Evolutionary conservation across 2,329 filamentous ascomycete species (phyloP).

Genomic region (Fusarium zealandicum): DNA sequence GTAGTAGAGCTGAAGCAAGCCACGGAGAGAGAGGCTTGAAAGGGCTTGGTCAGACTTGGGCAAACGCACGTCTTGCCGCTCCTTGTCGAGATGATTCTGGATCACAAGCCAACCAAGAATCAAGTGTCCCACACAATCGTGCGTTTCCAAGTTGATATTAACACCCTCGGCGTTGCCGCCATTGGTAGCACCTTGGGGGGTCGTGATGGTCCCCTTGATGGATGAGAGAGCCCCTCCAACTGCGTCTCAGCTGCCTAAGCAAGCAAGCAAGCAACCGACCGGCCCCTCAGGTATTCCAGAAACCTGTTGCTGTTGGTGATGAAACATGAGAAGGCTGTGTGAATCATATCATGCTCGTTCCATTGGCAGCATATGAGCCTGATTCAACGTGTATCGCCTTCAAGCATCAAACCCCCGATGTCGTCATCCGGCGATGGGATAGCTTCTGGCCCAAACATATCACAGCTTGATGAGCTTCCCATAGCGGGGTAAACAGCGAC

Average conservation of each 20-base stretch:
- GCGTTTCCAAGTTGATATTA: too few species aligned
- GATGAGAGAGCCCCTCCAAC: too few species aligned
- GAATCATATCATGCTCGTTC: background rate
- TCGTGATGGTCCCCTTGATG: too few species aligned
- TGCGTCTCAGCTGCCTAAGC: too few species aligned
- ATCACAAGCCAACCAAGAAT: constrained; percentile 5
- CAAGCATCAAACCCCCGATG: background rate
- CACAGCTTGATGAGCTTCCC: constrained; percentile 16
- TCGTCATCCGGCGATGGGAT: constrained; percentile 27
- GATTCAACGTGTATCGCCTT: constrained; percentile 12
- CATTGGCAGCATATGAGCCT: constrained; percentile 6
- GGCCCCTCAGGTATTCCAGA: constrained; percentile 15
- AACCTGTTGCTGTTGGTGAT: constrained; percentile 25
- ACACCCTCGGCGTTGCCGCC: constrained; percentile 5
- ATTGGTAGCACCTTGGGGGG: constrained; percentile 5
- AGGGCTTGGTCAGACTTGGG: background rate
- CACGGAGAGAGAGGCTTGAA: constrained; percentile 9
- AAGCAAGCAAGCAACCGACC: too few species aligned
- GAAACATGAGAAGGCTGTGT: background rate
- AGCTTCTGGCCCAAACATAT: constrained; percentile 1
- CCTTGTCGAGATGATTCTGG: constrained; percentile 8
- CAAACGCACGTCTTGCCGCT: background rate
- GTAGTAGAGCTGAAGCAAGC: constrained; percentile 21
- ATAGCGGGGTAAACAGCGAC: constrained; percentile 26
- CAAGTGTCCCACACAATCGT: constrained; percentile 26